Conservation (phyloP, 2,329 filamentous ascomycete species). For the Colletotrichum godetiae region DNA sequence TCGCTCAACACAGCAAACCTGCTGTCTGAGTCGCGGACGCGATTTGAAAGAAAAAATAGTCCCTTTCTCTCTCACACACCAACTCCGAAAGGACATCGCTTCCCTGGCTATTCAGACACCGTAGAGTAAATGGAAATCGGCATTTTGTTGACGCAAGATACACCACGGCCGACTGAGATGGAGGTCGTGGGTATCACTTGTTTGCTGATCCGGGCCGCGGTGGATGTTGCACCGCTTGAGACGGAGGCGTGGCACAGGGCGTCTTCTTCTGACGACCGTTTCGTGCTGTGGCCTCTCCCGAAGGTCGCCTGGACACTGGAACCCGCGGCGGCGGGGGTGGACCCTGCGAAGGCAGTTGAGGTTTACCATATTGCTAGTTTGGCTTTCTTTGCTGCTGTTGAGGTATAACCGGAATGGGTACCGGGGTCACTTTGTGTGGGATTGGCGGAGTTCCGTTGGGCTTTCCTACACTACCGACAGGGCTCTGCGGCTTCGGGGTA, state of each 20-base stretch:
- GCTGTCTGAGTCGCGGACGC: background rate
- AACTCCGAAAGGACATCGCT: slow-evolving; percentile 29
- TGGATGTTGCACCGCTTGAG: background rate
- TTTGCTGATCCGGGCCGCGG: background rate
- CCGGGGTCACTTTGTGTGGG: slow-evolving; percentile 56
- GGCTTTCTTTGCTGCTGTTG: slow-evolving; percentile 45
- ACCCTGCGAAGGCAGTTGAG: background rate
- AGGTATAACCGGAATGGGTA: slow-evolving; percentile 56
- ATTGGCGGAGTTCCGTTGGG: slow-evolving; percentile 49
- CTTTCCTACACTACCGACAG: slow-evolving; percentile 25
- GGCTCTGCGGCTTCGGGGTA: slow-evolving; percentile 48
- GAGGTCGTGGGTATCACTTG: background rate
- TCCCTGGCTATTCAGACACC: slow-evolving; percentile 28
- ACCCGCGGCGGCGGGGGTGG: background rate
- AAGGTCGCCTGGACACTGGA: background rate
- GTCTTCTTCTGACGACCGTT: background rate
- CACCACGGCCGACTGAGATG: background rate
- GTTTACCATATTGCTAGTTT: slow-evolving; percentile 13
- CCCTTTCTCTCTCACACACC: slow-evolving; percentile 1
- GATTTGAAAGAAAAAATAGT: slow-evolving; percentile 2
- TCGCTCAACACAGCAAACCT: background rate
- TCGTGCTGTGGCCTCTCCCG: background rate
- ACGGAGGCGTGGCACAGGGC: background rate
- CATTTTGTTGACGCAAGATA: background rate
- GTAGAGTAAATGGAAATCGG: background rate